Percentiles rank a stretch among this genome's conserved stretches.
phyloP scores from a whole-genome alignment of 805 yeast species.

The Schwanniomyces occidentalis region DNA sequence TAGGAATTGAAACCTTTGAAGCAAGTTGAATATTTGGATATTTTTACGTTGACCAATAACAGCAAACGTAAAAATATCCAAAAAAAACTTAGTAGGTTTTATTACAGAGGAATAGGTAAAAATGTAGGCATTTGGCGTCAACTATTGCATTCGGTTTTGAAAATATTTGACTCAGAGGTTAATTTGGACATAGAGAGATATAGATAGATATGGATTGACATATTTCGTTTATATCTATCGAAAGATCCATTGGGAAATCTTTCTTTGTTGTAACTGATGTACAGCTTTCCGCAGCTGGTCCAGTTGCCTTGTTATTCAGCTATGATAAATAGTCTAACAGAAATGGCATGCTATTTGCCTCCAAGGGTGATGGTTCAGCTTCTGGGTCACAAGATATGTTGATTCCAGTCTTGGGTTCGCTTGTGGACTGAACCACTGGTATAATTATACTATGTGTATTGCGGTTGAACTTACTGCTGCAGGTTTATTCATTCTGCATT shows the following conservation, averaged over 20 bases:
- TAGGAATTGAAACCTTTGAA: too few relatives aligned
- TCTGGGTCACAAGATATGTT: slow-evolving; percentile 58
- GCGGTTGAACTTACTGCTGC: slow-evolving; percentile 58
- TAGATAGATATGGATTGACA: too few relatives aligned
- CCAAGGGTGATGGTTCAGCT: slow-evolving; percentile 47
- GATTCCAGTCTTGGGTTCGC: slow-evolving; percentile 72
- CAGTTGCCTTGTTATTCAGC: slow-evolving; percentile 39
- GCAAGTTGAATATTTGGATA: too few relatives aligned
- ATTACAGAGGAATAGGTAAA: too few relatives aligned
- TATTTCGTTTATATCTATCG: too few relatives aligned
- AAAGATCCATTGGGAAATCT: slow-evolving; percentile 44
- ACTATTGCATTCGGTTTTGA: too few relatives aligned
- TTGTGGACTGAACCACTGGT: slow-evolving; percentile 68
- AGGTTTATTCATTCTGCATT: slow-evolving; percentile 33
- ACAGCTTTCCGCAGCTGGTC: slow-evolving; percentile 39
- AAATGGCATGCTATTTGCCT: slow-evolving; percentile 47
- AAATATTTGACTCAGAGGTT: too few relatives aligned
- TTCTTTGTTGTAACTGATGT: slow-evolving; percentile 43
- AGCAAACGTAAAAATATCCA: too few relatives aligned
- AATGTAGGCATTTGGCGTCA: too few relatives aligned
- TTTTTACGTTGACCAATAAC: too few relatives aligned
- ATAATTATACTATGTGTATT: slow-evolving; percentile 56
- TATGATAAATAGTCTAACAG: slow-evolving; percentile 45
- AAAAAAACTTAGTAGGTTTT: too few relatives aligned
- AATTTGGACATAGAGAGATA: too few relatives aligned